These are phyloP conservation scores for Coniochaeta pulveracea DNA, from an alignment of 2,329 filamentous ascomycete species.

Conservation along the genomic window DNA sequence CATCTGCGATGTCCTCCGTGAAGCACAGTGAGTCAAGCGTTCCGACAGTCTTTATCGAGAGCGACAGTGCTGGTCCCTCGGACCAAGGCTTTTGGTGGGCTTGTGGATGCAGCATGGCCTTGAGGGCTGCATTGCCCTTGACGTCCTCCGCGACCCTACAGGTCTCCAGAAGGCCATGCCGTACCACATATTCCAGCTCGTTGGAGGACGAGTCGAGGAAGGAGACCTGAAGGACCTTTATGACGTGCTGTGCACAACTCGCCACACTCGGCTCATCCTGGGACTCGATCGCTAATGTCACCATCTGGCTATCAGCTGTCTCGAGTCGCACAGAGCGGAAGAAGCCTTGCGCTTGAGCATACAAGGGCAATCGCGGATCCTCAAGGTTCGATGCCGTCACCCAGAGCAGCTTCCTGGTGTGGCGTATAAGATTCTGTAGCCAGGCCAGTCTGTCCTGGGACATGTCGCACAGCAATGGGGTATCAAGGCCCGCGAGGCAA, in stretches of 20 bases:
- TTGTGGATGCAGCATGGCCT: background rate
- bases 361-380: conserved; percentile 7
- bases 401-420: conserved; percentile 15
- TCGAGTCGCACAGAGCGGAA: conserved; percentile 16
- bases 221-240: background rate
- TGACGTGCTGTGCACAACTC: conserved; percentile 5
- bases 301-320: conserved; percentile 13
- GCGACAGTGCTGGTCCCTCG: conserved; percentile 3
- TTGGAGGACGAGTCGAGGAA: conserved; percentile 1
- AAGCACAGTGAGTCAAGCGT: conserved; percentile 9
- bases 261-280: conserved; percentile 2
- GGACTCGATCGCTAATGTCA: conserved; percentile 12
- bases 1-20: conserved; percentile 9
- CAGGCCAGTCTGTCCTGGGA: conserved; percentile 11
- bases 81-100: conserved; percentile 1
- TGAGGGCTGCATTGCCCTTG: background rate
- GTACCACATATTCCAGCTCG: conserved; percentile 5
- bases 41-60: conserved; percentile 6
- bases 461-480: conserved; percentile 14
- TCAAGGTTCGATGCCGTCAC: conserved; percentile 10
- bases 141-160: conserved; percentile 4
- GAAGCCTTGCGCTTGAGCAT: conserved; percentile 14
- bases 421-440: conserved; percentile 12
- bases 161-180: conserved; percentile 1
- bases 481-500: conserved; percentile 12